Conservation (phyloP, 1,284 basidiomycete genomes). For the Irpex lacteus region DNA sequence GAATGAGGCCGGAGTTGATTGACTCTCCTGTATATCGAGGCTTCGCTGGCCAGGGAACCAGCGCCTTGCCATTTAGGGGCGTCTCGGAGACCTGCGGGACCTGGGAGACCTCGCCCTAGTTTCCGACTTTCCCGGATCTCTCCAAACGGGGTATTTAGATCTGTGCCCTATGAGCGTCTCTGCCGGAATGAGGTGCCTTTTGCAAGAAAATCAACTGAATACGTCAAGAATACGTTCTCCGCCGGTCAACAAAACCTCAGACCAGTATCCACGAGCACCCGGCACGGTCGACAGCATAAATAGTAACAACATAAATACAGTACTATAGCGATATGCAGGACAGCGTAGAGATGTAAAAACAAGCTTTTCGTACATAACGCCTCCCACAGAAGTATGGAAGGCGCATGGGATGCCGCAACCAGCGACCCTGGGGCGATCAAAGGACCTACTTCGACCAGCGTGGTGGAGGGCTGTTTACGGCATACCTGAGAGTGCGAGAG, state of each 20-base stretch:
- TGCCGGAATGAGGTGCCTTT: not conserved
- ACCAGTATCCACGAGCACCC: not conserved
- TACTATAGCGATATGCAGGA: not conserved
- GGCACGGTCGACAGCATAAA: not conserved
- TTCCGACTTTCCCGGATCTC: conserved; percentile 1
- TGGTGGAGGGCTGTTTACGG: conserved; percentile 16
- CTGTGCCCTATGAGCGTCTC: not conserved
- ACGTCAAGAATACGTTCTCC: not conserved
- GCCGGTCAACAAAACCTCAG: not conserved
- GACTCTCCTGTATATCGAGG: conserved; percentile 6
- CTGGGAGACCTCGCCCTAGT: not conserved
- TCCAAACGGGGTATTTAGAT: conserved; percentile 1
- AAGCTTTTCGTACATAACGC: not conserved
- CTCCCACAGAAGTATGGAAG: not conserved
- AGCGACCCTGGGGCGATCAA: not conserved
- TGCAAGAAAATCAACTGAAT: not conserved
- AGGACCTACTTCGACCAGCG: conserved; percentile 1
- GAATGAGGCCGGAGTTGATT: not conserved
- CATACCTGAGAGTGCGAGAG: conserved; percentile 36
- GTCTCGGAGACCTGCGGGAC: not conserved
- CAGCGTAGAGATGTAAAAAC: not conserved
- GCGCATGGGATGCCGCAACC: not conserved
- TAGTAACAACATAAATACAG: not conserved
- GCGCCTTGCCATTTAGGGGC: conserved; percentile 1
- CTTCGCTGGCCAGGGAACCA: not conserved